phyloP scores from a whole-genome alignment of 345 rosid species.

The Eucalyptus erythrocorys region DNA sequence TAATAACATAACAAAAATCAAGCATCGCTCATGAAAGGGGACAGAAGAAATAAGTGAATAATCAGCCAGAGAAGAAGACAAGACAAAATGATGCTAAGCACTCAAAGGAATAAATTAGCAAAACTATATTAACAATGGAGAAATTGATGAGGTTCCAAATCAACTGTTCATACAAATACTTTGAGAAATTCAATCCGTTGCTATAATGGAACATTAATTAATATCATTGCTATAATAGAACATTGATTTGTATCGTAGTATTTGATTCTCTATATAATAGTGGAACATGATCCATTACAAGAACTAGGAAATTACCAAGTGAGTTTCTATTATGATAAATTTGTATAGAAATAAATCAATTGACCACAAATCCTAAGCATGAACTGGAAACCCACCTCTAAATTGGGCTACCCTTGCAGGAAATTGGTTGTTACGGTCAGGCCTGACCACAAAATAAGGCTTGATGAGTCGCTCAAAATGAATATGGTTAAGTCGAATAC shows the following conservation, averaged over 20 bases:
- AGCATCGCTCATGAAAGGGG: background rate
- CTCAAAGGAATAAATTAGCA: background rate
- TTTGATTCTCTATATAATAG: background rate
- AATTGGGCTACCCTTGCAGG: background rate
- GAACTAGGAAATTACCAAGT: background rate
- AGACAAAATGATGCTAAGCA: background rate
- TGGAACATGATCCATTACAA: background rate
- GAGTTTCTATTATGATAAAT: background rate
- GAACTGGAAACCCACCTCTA: background rate
- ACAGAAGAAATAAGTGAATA: background rate
- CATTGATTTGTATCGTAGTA: background rate
- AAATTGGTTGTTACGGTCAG: background rate
- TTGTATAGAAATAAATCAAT: background rate
- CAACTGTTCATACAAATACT: background rate
- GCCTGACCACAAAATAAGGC: background rate
- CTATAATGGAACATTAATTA: background rate
- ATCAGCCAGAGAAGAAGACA: background rate
- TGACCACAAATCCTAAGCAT: background rate
- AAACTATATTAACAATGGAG: background rate
- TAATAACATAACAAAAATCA: background rate
- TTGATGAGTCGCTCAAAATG: background rate
- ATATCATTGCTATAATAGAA: background rate
- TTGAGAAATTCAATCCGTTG: background rate
- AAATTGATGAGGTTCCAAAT: background rate
- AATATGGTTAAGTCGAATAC: background rate